A percentile compares a stretch with the other conserved stretches of the same genome.
Evolutionary conservation across 1,139 yeast species (phyloP).

Genomic region (Saccharomyces pastorianus): DNA sequence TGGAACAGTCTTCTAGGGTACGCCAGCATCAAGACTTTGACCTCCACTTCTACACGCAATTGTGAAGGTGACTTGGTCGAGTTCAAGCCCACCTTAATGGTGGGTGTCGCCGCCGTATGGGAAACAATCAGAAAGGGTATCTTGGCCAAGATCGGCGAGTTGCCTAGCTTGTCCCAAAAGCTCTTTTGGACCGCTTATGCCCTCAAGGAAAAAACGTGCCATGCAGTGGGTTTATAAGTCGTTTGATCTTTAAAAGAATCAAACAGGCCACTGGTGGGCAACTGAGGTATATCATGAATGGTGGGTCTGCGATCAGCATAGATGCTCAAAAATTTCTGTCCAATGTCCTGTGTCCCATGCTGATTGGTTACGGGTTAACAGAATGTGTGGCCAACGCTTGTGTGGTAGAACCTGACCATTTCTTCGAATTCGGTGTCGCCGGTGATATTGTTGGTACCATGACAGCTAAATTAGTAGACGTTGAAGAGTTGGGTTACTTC

Average conservation of each 20-base stretch:
- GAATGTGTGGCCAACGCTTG: slow-evolving; percentile 90
- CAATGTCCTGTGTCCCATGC: slow-evolving; percentile 75
- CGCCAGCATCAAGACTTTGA: slow-evolving; percentile 85
- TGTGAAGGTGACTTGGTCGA: slow-evolving; percentile 83
- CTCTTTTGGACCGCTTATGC: slow-evolving; percentile 84
- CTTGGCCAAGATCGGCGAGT: slow-evolving; percentile 59
- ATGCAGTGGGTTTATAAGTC: slow-evolving; percentile 56
- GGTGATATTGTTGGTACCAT: slow-evolving; percentile 80
- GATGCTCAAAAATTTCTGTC: slow-evolving; percentile 84
- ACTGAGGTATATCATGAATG: slow-evolving; percentile 65
- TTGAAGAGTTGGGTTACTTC: slow-evolving; percentile 81
- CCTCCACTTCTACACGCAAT: slow-evolving; percentile 73
- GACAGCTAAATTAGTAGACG: slow-evolving; percentile 86
- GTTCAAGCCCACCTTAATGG: slow-evolving; percentile 89
- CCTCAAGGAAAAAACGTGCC: slow-evolving; percentile 55
- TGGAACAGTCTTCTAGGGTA: slow-evolving; percentile 44
- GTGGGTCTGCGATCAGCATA: slow-evolving; percentile 85
- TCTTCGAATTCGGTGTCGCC: slow-evolving; percentile 46
- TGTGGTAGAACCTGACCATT: slow-evolving; percentile 54
- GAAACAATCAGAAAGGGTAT: slow-evolving; percentile 93
- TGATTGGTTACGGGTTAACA: slow-evolving; percentile 93
- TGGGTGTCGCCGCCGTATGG: slow-evolving; percentile 99
- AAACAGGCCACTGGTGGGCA: slow-evolving; percentile 95
- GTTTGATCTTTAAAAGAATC: slow-evolving; percentile 74
- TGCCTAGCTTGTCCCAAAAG: slow-evolving; percentile 65